A percentile compares a stretch with the other conserved stretches of the same genome.
phyloP scores from a whole-genome alignment of 2,329 filamentous ascomycete genomes.

The Diaporthe humulicola region DNA sequence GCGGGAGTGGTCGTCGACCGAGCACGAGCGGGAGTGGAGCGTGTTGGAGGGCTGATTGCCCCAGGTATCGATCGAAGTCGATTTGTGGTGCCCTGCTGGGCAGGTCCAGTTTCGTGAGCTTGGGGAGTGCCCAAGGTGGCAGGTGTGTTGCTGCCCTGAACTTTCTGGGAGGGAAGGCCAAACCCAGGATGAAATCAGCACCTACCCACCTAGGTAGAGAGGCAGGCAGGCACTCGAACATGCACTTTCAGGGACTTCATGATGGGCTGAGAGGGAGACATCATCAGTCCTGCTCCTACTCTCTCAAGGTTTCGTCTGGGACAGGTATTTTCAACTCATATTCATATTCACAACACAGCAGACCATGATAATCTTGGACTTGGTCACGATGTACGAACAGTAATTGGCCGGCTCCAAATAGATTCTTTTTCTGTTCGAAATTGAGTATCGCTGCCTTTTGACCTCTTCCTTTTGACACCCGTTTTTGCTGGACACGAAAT shows the following conservation, averaged over 20 bases:
- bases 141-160: no score
- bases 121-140: no score
- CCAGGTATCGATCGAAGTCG: background rate
- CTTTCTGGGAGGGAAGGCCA: background rate
- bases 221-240: background rate
- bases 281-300: background rate
- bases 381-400: no score
- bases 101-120: background rate
- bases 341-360: background rate
- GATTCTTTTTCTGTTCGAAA: background rate
- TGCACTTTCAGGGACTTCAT: background rate
- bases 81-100: background rate
- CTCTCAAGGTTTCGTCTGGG: background rate
- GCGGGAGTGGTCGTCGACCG: background rate
- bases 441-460: background rate
- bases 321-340: background rate
- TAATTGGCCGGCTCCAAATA: background rate
- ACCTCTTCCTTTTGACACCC: background rate
- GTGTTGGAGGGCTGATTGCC: background rate
- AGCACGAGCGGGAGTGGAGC: background rate
- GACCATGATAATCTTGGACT: background rate
- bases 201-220: no score
- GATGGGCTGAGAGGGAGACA: background rate
- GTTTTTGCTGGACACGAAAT: background rate
- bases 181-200: background rate